Evolutionary conservation across 2,329 filamentous ascomycete species (phyloP).

Genomic region (Cladophialophora psammophila): DNA sequence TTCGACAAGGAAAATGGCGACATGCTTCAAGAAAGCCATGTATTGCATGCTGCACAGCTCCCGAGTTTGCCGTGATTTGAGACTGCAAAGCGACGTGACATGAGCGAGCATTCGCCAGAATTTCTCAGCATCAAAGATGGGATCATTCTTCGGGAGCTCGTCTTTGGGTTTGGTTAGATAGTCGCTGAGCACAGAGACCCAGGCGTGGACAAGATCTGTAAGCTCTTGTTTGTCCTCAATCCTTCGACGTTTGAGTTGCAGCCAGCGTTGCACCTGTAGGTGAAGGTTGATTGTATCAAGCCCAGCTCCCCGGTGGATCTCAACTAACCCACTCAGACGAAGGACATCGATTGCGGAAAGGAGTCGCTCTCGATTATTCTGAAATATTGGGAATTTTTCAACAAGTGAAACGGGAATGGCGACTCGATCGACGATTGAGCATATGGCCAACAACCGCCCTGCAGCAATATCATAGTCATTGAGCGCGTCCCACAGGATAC

Average conservation of each 20-base stretch:
- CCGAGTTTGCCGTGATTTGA: not conserved
- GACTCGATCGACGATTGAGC: constrained; percentile 17
- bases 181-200: constrained; percentile 12
- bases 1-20: constrained; percentile 11
- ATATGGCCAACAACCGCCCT: constrained; percentile 11
- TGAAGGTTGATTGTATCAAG: constrained; percentile 17
- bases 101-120: constrained; percentile 24
- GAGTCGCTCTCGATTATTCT: constrained; percentile 2
- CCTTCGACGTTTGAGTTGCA: constrained; percentile 18
- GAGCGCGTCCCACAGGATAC: constrained; percentile 45
- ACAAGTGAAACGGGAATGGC: constrained; percentile 22
- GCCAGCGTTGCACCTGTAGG: constrained; percentile 17
- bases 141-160: not conserved
- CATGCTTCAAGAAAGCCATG: constrained; percentile 20
- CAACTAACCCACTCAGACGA: constrained; percentile 17
- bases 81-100: constrained; percentile 13
- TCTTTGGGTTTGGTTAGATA: constrained; percentile 14
- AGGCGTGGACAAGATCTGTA: constrained; percentile 11
- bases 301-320: constrained; percentile 9
- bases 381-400: constrained; percentile 21
- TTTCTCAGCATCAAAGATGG: constrained; percentile 16
- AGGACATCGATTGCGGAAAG: constrained; percentile 10
- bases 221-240: constrained; percentile 19
- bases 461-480: constrained; percentile 20
- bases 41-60: constrained; percentile 16